Percentiles rank a stretch among this genome's conserved stretches.
These are phyloP conservation scores for Harrya chromipes DNA, from an alignment of 768 basidiomycete species.

Conservation along the genomic window DNA sequence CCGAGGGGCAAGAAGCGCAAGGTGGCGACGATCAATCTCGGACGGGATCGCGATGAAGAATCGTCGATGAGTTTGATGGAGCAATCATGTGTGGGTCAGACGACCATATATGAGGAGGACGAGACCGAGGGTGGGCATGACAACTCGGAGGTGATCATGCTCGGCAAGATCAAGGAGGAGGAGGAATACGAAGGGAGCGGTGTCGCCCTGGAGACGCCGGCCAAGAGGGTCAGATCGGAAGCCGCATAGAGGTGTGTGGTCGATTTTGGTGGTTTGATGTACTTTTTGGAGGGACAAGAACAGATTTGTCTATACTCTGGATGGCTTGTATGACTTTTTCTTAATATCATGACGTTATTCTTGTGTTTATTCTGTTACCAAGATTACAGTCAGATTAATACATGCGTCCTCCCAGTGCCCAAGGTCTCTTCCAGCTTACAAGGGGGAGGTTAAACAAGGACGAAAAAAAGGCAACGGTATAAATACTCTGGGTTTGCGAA, in stretches of 20 bases:
- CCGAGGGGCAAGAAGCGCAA: constrained; percentile 33
- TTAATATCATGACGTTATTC: background rate
- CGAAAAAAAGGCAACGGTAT: constrained; percentile 21
- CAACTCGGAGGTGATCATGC: constrained; percentile 12
- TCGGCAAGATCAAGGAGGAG: constrained; percentile 21
- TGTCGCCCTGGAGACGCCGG: constrained; percentile 21
- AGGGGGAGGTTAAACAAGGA: constrained; percentile 2
- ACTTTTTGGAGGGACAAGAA: background rate
- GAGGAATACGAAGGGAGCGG: constrained; percentile 31
- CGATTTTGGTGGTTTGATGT: background rate
- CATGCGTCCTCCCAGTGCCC: constrained; percentile 18
- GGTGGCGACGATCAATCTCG: constrained; percentile 18
- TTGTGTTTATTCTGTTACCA: constrained; percentile 12
- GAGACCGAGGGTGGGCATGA: constrained; percentile 29
- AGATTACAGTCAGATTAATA: constrained; percentile 22
- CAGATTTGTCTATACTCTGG: background rate
- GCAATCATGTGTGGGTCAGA: constrained; percentile 24
- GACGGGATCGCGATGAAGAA: constrained; percentile 12
- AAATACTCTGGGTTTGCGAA: constrained; percentile 20
- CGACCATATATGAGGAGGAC: constrained; percentile 35
- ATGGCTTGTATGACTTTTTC: background rate
- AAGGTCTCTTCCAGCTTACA: constrained; percentile 10
- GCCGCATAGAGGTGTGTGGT: constrained; percentile 13
- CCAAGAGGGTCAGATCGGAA: constrained; percentile 26
- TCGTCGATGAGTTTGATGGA: constrained; percentile 17